Evolutionary conservation across 768 basidiomycete genomes (phyloP).

Genomic region (Termitomyces sp.): DNA sequence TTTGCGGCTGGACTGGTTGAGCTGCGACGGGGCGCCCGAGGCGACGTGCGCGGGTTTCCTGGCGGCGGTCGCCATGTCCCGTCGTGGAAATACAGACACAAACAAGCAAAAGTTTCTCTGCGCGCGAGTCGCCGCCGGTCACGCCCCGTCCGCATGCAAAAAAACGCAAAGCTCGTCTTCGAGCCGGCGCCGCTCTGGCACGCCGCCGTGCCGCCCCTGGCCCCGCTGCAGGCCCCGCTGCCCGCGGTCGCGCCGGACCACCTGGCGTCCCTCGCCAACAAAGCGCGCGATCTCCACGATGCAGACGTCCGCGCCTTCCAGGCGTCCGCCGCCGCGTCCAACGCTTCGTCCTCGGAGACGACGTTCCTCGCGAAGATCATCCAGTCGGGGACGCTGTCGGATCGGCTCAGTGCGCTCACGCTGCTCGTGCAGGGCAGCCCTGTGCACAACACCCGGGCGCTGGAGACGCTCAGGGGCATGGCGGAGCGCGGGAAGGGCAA

Average conservation of each 20-base stretch:
- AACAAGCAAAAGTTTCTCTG: background rate
- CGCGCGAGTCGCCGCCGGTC: no score
- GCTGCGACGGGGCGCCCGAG: conserved; percentile 55
- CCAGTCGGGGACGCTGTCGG: conserved; percentile 84
- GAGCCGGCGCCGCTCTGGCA: conserved; percentile 54
- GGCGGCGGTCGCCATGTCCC: conserved; percentile 6
- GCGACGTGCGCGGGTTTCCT: conserved; percentile 20
- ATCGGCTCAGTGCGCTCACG: conserved; percentile 86
- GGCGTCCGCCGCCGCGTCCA: conserved; percentile 45
- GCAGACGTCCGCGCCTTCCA: conserved; percentile 40
- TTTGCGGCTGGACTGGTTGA: conserved; percentile 71
- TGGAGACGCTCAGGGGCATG: conserved; percentile 73
- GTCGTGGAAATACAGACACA: background rate
- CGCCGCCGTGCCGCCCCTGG: conserved; percentile 35
- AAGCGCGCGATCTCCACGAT: conserved; percentile 43
- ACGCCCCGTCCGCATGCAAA: no score
- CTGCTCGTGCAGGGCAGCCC: conserved; percentile 86
- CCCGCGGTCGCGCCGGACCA: conserved; percentile 36
- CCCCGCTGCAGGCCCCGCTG: conserved; percentile 19
- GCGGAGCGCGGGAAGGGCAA: conserved; percentile 75
- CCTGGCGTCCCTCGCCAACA: conserved; percentile 38
- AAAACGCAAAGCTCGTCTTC: conserved; percentile 21
- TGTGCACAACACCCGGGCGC: conserved; percentile 75
- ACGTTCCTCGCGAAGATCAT: conserved; percentile 84
- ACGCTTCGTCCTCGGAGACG: conserved; percentile 67